Conservation (phyloP, 306 rosid species). For the Malus sieversii region DNA sequence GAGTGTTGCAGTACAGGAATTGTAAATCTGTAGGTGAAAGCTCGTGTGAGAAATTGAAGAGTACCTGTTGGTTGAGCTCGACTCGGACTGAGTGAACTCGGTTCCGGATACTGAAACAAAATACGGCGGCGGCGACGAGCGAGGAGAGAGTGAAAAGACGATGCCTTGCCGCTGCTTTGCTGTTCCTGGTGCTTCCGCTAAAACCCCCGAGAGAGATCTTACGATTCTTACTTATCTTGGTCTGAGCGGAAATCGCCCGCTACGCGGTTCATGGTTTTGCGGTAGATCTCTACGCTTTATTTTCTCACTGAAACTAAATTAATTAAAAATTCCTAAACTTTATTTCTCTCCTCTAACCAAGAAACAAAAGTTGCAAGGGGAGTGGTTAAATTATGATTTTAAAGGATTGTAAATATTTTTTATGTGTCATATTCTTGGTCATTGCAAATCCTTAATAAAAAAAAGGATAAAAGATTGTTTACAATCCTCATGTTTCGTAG, state of each 20-base stretch:
- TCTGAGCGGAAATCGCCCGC: neutral
- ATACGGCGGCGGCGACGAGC: neutral
- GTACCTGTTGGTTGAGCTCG: slow-evolving; percentile 6
- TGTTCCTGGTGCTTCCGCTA: neutral
- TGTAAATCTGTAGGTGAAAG: neutral
- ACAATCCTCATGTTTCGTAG: no score
- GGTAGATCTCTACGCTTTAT: neutral
- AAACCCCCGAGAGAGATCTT: neutral
- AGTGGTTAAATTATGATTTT: no score
- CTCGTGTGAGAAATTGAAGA: neutral
- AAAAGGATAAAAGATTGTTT: no score
- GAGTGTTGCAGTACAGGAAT: neutral
- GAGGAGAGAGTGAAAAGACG: neutral
- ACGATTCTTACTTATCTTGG: neutral
- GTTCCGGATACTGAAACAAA: neutral
- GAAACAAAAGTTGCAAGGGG: no score
- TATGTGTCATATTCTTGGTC: no score
- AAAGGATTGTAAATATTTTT: no score
- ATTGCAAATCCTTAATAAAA: no score
- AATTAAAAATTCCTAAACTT: no score
- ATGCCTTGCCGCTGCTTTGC: neutral
- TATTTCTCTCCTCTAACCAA: no score
- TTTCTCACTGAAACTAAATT: no score
- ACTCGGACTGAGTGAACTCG: slow-evolving; percentile 4
- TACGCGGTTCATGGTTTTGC: neutral